These are phyloP conservation scores for Candolleomyces aberdarensis DNA, from an alignment of 768 basidiomycete species.

Conservation along the genomic window DNA sequence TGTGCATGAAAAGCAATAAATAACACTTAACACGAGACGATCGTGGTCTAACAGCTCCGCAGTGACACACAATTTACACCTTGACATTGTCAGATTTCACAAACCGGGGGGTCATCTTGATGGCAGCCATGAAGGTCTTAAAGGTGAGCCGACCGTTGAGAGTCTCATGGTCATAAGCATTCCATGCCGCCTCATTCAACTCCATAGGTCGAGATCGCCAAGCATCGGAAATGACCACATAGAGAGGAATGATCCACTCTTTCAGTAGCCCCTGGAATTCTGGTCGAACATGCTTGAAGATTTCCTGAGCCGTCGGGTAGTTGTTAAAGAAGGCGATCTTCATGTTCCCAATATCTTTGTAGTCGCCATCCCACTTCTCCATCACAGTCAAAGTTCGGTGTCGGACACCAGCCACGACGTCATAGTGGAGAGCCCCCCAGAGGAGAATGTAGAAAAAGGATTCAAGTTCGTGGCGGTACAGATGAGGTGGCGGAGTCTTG, in stretches of 20 bases:
- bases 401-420: neutral
- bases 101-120: neutral
- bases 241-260: neutral
- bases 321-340: too few species aligned
- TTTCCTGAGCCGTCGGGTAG: too few species aligned
- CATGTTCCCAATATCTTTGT: too few species aligned
- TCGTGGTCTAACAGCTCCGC: too few species aligned
- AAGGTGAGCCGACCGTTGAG: neutral
- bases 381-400: too few species aligned
- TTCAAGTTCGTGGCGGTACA: constrained; percentile 22
- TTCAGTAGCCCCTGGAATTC: neutral
- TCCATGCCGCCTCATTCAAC: neutral
- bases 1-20: too few species aligned
- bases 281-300: neutral
- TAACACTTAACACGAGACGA: too few species aligned
- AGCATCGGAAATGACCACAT: neutral
- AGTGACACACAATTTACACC: too few species aligned
- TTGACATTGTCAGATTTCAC: too few species aligned
- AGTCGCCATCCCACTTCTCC: too few species aligned
- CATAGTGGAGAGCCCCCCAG: constrained; percentile 16
- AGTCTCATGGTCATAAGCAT: neutral
- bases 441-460: constrained; percentile 21
- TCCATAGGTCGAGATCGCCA: neutral
- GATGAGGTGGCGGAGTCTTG: neutral
- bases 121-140: neutral